Evolutionary conservation across 2,329 filamentous ascomycete species (phyloP).

Genomic region (Xenoacremonium recifei): DNA sequence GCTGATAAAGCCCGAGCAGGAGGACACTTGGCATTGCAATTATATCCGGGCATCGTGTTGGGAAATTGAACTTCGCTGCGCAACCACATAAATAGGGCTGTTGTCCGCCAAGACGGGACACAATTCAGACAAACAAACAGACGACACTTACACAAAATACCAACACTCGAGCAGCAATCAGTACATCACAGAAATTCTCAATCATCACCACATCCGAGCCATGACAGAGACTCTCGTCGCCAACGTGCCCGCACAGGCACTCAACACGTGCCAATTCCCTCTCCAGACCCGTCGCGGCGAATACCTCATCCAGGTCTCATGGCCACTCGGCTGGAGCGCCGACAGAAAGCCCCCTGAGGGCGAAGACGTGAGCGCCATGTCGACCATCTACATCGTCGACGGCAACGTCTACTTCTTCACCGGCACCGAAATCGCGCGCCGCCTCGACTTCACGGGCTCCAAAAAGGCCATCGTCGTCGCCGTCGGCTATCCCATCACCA

Average conservation of each 20-base stretch:
- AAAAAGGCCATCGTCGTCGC: conserved; percentile 30
- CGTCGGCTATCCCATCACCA: conserved; percentile 30
- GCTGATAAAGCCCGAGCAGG: no score
- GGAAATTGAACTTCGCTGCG: no score
- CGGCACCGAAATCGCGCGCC: conserved; percentile 28
- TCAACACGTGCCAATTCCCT: conserved; percentile 26
- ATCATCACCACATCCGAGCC: no score
- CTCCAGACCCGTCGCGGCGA: conserved; percentile 25
- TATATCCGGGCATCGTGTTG: no score
- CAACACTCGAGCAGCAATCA: no score
- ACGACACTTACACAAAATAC: no score
- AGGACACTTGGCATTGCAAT: no score
- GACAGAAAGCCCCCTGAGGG: conserved; percentile 17
- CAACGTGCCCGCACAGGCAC: conserved; percentile 19
- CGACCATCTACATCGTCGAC: conserved; percentile 30
- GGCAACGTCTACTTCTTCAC: conserved; percentile 35
- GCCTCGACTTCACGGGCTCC: conserved; percentile 24
- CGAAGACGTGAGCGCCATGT: conserved; percentile 17
- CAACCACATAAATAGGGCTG: no score
- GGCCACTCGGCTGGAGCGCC: conserved; percentile 27
- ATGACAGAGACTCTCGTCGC: conserved; percentile 11
- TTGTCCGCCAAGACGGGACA: no score
- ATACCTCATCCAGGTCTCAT: conserved; percentile 30
- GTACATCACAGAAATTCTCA: no score
- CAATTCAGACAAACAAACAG: no score